Evolutionary conservation across 2,329 filamentous ascomycete species (phyloP), one percentile per base, ranked within the genome.

Genomic region (Stagonosporopsis chrysanthemi): DNA sequence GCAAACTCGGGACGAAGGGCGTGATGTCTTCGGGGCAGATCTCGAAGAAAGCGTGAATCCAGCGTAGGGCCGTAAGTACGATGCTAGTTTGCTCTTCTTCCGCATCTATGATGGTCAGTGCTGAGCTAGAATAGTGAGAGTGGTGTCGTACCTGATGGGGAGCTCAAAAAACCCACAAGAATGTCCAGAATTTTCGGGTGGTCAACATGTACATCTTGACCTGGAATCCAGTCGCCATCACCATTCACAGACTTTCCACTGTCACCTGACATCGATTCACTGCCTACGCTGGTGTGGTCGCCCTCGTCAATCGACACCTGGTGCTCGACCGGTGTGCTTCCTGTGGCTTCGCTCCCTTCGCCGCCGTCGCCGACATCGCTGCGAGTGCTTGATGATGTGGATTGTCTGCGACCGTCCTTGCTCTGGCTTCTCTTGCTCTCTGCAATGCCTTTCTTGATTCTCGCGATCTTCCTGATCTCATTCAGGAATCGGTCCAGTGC

Each of bases 21-120:
- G 99, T 83, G 4, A 99, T 96, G 70, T 99, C 95, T 73, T 97
- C 95, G 0, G 95, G 94, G 67, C 93, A 97, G 42, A 99, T 98
- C 62, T 98, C 93, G 66, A 99, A 90, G 74, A 99, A 97, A 58
- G 90, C 90, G 64, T 97, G 92, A 63, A 99, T 92, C 95, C 95
- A 99, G 61, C 92, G 87, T 26, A 99, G 82, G 3, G 93, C 92
- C 50, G 96, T 96, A 36, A 97, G 83, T 41, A 97, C 85, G 63
- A 96, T 93, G 70, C 97, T 91, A 74, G 71, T 72, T 40, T 72
- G 69, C 50, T 73, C 72, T 39, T 98, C 92, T 73, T 97, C 93
- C 88, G 73, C 36, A 33, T 68, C 67, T 69, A 14, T n/a, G 65
- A 69, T 9, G 52, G 52, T 69, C 61, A 75, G 60, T 22, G 6